Conservation (phyloP, 139 green algal species). For the Chlamydomonas applanata region DNA sequence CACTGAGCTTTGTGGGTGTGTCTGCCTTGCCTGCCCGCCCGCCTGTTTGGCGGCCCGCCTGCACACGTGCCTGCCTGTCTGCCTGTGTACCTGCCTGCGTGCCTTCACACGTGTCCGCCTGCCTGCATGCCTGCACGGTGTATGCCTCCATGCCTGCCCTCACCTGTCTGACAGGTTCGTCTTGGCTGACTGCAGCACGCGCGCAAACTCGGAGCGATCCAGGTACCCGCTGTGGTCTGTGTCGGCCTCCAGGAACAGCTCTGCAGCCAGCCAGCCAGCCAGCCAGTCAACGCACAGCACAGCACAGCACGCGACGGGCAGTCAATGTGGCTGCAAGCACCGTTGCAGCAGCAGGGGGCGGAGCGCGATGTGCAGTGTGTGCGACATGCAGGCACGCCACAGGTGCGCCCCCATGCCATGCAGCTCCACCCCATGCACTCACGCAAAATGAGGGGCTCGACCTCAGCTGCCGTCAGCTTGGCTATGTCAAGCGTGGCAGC, state of each 20-base stretch:
- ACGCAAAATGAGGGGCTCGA: slow-evolving; percentile 44
- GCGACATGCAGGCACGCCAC: background rate
- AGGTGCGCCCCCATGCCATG: background rate
- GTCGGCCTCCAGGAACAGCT: slow-evolving; percentile 55
- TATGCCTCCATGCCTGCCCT: background rate
- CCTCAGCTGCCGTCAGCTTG: slow-evolving; percentile 19
- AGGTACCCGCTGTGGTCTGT: slow-evolving; percentile 48
- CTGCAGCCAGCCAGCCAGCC: too few species aligned
- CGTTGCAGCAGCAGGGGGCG: too few species aligned
- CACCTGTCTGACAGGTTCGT: slow-evolving; percentile 35
- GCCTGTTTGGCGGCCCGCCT: too few species aligned
- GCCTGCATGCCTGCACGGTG: background rate
- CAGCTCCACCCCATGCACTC: slow-evolving; percentile 2
- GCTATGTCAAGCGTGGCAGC: slow-evolving; percentile 28
- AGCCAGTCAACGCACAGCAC: too few species aligned
- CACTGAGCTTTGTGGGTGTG: too few species aligned
- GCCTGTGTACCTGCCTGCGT: slow-evolving; percentile 4
- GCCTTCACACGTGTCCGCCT: background rate
- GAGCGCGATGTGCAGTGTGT: background rate
- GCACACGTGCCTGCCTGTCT: background rate
- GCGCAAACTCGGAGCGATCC: slow-evolving; percentile 51
- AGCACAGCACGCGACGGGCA: too few species aligned
- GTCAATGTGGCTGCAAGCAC: too few species aligned
- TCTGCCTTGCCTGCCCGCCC: too few species aligned
- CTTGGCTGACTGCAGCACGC: slow-evolving; percentile 34